A percentile compares a stretch with the other conserved stretches of the same genome.
Evolutionary conservation across 768 basidiomycete genomes (phyloP).

Genomic region (Boletus barrowsii): DNA sequence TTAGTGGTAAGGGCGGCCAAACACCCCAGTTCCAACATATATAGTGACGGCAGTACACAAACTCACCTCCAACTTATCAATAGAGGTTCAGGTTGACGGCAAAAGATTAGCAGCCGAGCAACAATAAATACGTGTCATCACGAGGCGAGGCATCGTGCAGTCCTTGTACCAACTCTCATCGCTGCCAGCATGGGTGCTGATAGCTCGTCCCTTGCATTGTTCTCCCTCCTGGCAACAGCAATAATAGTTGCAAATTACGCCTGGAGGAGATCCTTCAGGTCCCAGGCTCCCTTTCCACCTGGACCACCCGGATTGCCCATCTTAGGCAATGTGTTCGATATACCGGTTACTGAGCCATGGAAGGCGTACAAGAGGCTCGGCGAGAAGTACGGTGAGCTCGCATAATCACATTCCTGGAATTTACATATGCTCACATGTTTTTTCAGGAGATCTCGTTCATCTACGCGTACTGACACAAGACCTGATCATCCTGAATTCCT

Average conservation of each 20-base stretch:
- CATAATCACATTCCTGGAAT: neutral
- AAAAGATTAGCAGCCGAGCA: neutral
- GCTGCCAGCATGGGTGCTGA: neutral
- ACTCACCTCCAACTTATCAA: too few relatives aligned
- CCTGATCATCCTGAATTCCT: constrained; percentile 8
- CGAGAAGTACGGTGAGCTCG: constrained; percentile 5
- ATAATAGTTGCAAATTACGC: neutral
- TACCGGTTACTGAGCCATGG: constrained; percentile 3
- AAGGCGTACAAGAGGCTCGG: neutral
- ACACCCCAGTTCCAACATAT: too few relatives aligned
- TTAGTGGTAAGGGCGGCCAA: too few relatives aligned
- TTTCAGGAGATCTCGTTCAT: constrained; percentile 4
- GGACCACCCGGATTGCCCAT: constrained; percentile 4
- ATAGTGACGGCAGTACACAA: too few relatives aligned
- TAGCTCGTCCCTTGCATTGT: neutral
- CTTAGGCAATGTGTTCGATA: constrained; percentile 7
- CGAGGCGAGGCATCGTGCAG: too few relatives aligned
- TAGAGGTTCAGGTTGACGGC: neutral
- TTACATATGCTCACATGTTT: neutral
- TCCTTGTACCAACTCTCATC: neutral
- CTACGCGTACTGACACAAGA: constrained; percentile 10
- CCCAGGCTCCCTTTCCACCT: neutral
- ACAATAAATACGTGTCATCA: neutral
- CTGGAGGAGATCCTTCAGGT: neutral
- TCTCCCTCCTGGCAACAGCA: neutral